A percentile compares a stretch with the other conserved stretches of the same genome.
phyloP scores from a whole-genome alignment of 768 basidiomycete species.

The Multifurca ochricompacta region DNA sequence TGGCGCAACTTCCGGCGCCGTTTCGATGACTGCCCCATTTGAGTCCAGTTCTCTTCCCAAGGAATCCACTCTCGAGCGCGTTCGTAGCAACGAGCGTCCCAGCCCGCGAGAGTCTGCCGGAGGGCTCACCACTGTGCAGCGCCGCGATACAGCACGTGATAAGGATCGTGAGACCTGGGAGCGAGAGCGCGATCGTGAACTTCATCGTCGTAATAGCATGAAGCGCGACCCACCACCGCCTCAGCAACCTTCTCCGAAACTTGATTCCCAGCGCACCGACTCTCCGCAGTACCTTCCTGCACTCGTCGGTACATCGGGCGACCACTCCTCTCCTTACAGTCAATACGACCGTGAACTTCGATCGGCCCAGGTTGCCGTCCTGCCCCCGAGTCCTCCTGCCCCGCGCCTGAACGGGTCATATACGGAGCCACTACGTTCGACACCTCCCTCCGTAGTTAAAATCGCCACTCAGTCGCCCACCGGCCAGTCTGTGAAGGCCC shows the following conservation, averaged over 20 bases:
- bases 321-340: conserved; percentile 7
- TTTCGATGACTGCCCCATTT: conserved; percentile 13
- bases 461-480: conserved; percentile 17
- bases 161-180: conserved; percentile 15
- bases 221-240: conserved; percentile 9
- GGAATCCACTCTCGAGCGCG: conserved; percentile 16
- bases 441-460: conserved; percentile 11
- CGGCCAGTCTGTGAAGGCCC: conserved; percentile 12
- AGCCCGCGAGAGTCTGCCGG: conserved; percentile 13
- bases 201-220: conserved; percentile 16
- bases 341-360: conserved; percentile 18
- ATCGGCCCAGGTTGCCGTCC: conserved; percentile 10
- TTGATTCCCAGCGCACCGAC: conserved; percentile 10
- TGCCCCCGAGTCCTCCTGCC: conserved; percentile 13
- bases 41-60: conserved; percentile 18
- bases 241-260: conserved; percentile 13
- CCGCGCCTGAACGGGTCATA: conserved; percentile 11
- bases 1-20: conserved; percentile 12
- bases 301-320: conserved; percentile 9
- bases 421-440: conserved; percentile 13
- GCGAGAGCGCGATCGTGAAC: conserved; percentile 9
- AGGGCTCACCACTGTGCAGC: not conserved
- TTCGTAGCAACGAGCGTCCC: conserved; percentile 12
- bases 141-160: conserved; percentile 16
- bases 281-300: conserved; percentile 19